Conservation (phyloP, 371 early-diverging fungal genomes). For the Polyrhizophydium stewartii region DNA sequence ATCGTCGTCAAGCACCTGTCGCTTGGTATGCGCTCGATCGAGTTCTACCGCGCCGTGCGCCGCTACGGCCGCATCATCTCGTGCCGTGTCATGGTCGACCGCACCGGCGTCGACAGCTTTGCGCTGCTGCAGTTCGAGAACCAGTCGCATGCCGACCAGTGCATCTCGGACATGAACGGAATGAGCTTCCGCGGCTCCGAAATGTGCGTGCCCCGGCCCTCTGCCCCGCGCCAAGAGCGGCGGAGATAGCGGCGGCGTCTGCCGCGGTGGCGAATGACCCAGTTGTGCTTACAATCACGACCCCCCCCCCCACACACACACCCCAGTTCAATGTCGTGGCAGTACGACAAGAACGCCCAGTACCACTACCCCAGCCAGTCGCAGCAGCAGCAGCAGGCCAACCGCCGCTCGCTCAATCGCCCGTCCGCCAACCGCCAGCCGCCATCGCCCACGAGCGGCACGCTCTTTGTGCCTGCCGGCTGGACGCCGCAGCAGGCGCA, state of each 20-base stretch:
- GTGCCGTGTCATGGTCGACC: constrained; percentile 40
- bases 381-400: neutral
- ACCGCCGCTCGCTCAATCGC: neutral
- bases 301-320: neutral
- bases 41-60: constrained; percentile 28
- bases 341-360: constrained; percentile 33
- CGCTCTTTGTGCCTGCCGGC: neutral
- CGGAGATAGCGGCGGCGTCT: too few species aligned
- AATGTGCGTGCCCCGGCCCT: constrained; percentile 16
- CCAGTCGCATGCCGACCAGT: constrained; percentile 31
- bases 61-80: constrained; percentile 32
- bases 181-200: constrained; percentile 18
- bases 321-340: constrained; percentile 30
- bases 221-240: too few species aligned
- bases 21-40: constrained; percentile 29
- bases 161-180: constrained; percentile 32
- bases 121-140: constrained; percentile 40
- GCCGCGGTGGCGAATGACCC: too few species aligned
- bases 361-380: constrained; percentile 30
- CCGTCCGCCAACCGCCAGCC: neutral
- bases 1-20: constrained; percentile 36
- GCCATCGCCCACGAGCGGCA: neutral
- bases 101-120: constrained; percentile 28
- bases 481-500: neutral
- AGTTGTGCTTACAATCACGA: too few species aligned